A percentile compares a stretch with the other conserved stretches of the same genome.
Evolutionary conservation across 2,329 filamentous ascomycete genomes (phyloP).

Genomic region (Onygenales sp.): DNA sequence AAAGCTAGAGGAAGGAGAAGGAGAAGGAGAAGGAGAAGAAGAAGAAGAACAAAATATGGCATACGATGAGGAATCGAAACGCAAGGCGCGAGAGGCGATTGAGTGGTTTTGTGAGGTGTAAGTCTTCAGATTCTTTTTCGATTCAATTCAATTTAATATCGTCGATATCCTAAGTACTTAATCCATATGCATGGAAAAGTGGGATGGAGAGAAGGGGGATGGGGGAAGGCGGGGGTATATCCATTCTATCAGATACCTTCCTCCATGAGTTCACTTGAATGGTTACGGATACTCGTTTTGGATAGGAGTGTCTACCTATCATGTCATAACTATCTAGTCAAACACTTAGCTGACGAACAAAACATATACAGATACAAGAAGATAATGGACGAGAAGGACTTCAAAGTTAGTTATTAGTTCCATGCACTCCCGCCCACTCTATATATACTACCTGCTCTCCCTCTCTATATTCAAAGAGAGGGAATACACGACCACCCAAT

Average conservation of each 20-base stretch:
- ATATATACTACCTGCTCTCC: not conserved
- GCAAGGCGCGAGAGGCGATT: constrained; percentile 5
- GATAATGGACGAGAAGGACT: constrained; percentile 10
- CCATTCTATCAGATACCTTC: too few species aligned
- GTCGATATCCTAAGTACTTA: not conserved
- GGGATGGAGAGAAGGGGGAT: not conserved
- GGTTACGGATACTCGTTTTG: too few species aligned
- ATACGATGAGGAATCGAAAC: constrained; percentile 6
- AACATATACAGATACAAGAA: constrained; percentile 6
- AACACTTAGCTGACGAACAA: not conserved
- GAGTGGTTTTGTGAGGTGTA: constrained; percentile 9
- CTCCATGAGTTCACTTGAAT: too few species aligned
- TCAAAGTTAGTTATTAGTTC: constrained; percentile 5
- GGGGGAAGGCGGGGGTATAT: too few species aligned
- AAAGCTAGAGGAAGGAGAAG: too few species aligned
- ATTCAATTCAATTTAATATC: not conserved
- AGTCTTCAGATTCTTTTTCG: not conserved
- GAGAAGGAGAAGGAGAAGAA: not conserved
- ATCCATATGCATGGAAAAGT: not conserved
- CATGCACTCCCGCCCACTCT: not conserved
- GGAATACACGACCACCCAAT: not conserved
- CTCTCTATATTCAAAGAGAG: not conserved
- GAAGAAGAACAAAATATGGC: constrained; percentile 1
- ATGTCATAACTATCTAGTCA: not conserved
- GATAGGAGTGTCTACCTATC: too few species aligned